A percentile compares a stretch with the other conserved stretches of the same genome.
These are phyloP conservation scores for Pyricularia grisea DNA, from an alignment of 2,329 filamentous ascomycete genomes.

Conservation along the genomic window DNA sequence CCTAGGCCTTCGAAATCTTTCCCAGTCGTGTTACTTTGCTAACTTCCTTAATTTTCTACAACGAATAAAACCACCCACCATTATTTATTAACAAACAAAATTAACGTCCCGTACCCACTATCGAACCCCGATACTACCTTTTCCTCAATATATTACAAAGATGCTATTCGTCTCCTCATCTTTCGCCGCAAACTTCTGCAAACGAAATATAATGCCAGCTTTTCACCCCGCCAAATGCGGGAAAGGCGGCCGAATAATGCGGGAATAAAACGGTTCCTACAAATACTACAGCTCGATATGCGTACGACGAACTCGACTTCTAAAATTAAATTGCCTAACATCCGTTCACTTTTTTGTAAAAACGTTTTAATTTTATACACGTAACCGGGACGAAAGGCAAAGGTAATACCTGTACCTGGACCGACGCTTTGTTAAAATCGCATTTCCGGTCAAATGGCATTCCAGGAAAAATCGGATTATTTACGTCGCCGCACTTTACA, in stretches of 20 bases:
- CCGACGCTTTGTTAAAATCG: constrained; percentile 1
- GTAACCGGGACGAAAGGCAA: constrained; percentile 5
- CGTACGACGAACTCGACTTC: neutral
- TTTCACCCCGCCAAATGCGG: neutral
- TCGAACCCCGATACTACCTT: neutral
- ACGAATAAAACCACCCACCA: neutral
- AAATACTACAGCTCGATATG: neutral
- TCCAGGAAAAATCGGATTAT: neutral
- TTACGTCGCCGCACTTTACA: constrained; percentile 1
- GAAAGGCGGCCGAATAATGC: neutral
- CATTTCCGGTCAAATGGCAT: constrained; percentile 1
- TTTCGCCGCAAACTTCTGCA: neutral
- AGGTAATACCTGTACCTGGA: constrained; percentile 2
- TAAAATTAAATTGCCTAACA: neutral
- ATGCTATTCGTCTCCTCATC: neutral
- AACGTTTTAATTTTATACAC: constrained; percentile 2
- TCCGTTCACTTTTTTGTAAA: neutral
- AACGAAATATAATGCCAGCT: neutral
- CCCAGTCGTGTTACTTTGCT: neutral
- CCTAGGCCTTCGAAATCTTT: neutral
- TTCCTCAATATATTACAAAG: neutral
- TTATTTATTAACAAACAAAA: neutral
- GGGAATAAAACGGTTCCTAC: neutral
- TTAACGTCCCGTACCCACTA: neutral
- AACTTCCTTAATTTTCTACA: neutral